These are phyloP conservation scores for Colletotrichum destructivum DNA, from an alignment of 2,329 filamentous ascomycete species.

Conservation along the genomic window DNA sequence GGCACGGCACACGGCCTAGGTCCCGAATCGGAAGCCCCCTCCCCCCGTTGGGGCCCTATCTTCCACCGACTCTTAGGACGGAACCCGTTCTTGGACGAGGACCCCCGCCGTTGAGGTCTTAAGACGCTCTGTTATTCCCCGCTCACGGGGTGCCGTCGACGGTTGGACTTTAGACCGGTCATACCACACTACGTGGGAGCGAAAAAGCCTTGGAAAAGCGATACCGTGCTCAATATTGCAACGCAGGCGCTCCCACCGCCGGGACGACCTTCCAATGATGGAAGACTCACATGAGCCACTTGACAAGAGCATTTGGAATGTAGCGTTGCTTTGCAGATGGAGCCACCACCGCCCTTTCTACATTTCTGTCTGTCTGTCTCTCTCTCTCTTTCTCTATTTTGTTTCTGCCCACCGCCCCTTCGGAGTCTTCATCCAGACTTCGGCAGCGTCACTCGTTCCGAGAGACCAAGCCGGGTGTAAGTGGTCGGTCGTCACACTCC, in stretches of 20 bases:
- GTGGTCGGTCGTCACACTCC: slow-evolving; percentile 11
- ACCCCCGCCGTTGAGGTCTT: not conserved
- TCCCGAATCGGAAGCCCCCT: slow-evolving; percentile 19
- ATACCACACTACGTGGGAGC: not conserved
- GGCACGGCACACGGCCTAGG: slow-evolving; percentile 11
- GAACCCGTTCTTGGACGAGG: slow-evolving; percentile 24
- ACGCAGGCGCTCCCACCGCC: slow-evolving; percentile 12
- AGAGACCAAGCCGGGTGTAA: slow-evolving; percentile 25
- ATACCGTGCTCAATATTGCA: slow-evolving; percentile 18
- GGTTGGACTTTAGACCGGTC: slow-evolving; percentile 7
- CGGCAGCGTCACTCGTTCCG: slow-evolving; percentile 29
- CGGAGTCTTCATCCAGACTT: slow-evolving; percentile 8
- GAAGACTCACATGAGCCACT: not conserved
- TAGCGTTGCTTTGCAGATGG: slow-evolving; percentile 17
- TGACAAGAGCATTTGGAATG: not conserved
- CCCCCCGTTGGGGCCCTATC: not conserved
- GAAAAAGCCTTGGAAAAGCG: not conserved
- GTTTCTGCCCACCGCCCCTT: not conserved
- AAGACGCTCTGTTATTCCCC: slow-evolving; percentile 25
- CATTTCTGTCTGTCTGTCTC: not conserved
- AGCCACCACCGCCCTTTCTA: slow-evolving; percentile 9
- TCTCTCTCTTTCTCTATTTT: not conserved
- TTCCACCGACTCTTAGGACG: slow-evolving; percentile 6
- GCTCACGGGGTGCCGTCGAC: not conserved
- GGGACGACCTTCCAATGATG: slow-evolving; percentile 33